A percentile compares a stretch with the other conserved stretches of the same genome.
Evolutionary conservation across 2,329 filamentous ascomycete species (phyloP).

Genomic region (Fusarium sp.): DNA sequence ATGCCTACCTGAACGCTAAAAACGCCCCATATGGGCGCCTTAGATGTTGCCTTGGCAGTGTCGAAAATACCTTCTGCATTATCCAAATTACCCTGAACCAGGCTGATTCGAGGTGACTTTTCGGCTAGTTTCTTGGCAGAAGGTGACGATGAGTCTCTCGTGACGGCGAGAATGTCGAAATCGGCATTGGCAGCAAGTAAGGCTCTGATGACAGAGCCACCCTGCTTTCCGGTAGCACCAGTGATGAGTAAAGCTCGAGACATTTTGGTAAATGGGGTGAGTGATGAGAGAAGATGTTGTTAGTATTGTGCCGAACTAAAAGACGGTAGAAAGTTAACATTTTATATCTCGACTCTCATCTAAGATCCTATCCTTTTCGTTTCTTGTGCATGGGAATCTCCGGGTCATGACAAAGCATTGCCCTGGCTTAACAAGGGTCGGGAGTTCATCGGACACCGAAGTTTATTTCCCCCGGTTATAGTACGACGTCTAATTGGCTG

Average conservation of each 20-base stretch:
- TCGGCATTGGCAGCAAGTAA: slow-evolving; percentile 45
- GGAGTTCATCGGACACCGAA: neutral
- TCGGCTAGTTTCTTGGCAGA: slow-evolving; percentile 60
- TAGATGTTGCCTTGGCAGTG: neutral
- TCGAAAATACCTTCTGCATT: slow-evolving; percentile 61
- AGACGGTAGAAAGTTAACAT: neutral
- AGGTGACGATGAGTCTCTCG: slow-evolving; percentile 63
- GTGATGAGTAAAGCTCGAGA: slow-evolving; percentile 45
- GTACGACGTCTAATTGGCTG: neutral
- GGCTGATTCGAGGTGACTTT: slow-evolving; percentile 58
- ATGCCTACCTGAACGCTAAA: neutral
- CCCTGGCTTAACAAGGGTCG: neutral
- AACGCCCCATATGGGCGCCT: neutral
- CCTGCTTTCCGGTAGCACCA: slow-evolving; percentile 53
- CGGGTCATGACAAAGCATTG: neutral
- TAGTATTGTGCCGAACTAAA: neutral
- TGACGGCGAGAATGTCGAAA: slow-evolving; percentile 68
- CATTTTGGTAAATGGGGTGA: neutral
- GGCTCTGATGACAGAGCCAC: slow-evolving; percentile 47
- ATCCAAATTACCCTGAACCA: slow-evolving; percentile 69
- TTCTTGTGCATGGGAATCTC: neutral
- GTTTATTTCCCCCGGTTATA: neutral
- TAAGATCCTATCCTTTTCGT: neutral
- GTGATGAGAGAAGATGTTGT: neutral
- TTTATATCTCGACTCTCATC: neutral